These are phyloP conservation scores for Aspergillus coremiiformis DNA, from an alignment of 495 filamentous ascomycete species.

Conservation along the genomic window DNA sequence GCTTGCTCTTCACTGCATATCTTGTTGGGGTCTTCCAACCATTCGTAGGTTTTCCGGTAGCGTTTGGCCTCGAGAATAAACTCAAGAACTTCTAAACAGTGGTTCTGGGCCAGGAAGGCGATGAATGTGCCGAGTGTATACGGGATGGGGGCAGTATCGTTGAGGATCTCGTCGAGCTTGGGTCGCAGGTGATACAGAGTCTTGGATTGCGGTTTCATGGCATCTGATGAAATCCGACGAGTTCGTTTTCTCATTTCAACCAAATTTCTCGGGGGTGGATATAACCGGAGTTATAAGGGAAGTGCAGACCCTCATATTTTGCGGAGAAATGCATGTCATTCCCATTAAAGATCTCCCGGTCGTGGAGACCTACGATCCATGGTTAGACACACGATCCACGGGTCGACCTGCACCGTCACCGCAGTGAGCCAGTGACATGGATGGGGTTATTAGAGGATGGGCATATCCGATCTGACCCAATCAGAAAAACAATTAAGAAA, in stretches of 20 bases:
- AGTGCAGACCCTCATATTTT: no score
- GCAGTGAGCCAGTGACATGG: background rate
- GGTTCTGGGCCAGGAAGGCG: conserved; percentile 82
- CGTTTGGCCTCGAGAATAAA: conserved; percentile 83
- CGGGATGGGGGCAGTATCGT: conserved; percentile 68
- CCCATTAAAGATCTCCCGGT: background rate
- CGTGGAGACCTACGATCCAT: background rate
- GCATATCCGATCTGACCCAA: background rate
- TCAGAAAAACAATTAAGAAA: background rate
- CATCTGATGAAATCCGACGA: background rate
- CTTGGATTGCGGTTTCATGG: background rate
- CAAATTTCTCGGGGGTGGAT: background rate
- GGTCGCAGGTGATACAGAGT: conserved; percentile 38
- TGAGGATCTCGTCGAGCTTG: conserved; percentile 69
- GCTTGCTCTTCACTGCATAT: conserved; percentile 8
- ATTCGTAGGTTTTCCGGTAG: conserved; percentile 59
- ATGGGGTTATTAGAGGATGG: background rate
- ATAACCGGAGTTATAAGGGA: background rate
- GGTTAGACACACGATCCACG: background rate
- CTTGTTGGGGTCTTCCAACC: conserved; percentile 28
- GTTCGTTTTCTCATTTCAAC: background rate
- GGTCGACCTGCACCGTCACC: background rate
- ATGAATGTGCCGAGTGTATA: conserved; percentile 84
- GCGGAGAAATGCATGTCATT: background rate
- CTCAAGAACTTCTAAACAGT: conserved; percentile 83